Evolutionary conservation across 2,329 filamentous ascomycete species (phyloP).

Genomic region (Remersonia thermophila): DNA sequence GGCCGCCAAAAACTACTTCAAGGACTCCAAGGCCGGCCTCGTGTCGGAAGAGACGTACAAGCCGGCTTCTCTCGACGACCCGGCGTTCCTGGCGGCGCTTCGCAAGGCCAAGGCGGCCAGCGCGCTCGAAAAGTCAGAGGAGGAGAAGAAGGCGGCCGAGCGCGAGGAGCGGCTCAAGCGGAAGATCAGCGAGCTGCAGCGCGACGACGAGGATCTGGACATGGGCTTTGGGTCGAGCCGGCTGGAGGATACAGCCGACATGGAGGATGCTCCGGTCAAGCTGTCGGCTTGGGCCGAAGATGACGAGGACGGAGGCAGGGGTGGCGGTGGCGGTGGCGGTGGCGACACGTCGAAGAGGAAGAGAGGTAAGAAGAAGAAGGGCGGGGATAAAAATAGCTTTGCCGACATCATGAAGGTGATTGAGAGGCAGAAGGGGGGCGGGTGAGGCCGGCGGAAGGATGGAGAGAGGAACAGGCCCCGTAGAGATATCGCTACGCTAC

Average conservation of each 20-base stretch:
- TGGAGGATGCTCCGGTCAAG: conserved; percentile 55
- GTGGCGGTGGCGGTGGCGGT: conserved; percentile 31
- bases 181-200: conserved; percentile 60
- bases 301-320: conserved; percentile 35
- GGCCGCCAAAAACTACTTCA: conserved; percentile 48
- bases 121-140: conserved; percentile 30
- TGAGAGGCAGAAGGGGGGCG: conserved; percentile 40
- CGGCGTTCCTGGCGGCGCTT: conserved; percentile 69
- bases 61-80: conserved; percentile 53
- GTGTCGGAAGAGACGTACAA: conserved; percentile 40
- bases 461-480: no score
- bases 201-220: conserved; percentile 85
- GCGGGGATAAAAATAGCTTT: conserved; percentile 66
- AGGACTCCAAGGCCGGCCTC: conserved; percentile 42
- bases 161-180: conserved; percentile 58
- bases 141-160: conserved; percentile 30
- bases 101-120: conserved; percentile 66
- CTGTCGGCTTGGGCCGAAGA: conserved; percentile 47
- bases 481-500: no score
- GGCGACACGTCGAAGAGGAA: conserved; percentile 52
- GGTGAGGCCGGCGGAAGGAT: no score
- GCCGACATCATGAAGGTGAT: conserved; percentile 71
- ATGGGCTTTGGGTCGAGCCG: conserved; percentile 86
- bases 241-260: conserved; percentile 78
- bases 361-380: conserved; percentile 61